Conservation (phyloP, 1,139 yeast species). For the Saccharomyces hybrid region DNA sequence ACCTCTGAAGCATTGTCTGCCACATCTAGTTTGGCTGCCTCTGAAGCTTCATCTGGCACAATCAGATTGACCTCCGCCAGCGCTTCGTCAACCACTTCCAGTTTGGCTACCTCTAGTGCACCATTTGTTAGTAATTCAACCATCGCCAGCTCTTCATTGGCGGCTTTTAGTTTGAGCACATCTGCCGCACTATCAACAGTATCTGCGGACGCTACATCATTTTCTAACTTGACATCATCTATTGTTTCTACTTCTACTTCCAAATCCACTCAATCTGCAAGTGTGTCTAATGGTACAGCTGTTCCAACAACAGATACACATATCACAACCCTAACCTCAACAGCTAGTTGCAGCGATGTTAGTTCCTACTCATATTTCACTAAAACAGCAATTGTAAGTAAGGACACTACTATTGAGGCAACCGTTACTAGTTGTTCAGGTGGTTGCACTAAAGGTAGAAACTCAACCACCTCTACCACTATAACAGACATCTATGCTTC, state of each 20-base stretch:
- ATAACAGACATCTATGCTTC: neutral
- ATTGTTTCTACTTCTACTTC: neutral
- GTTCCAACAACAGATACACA: neutral
- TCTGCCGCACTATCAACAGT: neutral
- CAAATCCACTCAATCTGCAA: neutral
- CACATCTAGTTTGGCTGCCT: neutral
- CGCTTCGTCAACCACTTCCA: neutral
- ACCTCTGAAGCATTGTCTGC: neutral
- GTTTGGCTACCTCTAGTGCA: neutral
- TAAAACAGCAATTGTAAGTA: neutral
- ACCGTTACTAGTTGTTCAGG: neutral
- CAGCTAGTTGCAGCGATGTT: neutral
- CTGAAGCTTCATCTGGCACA: neutral
- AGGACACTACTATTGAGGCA: neutral
- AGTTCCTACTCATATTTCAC: neutral
- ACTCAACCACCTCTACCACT: neutral
- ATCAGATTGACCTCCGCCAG: neutral
- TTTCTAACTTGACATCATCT: neutral
- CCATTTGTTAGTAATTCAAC: neutral
- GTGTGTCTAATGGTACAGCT: neutral
- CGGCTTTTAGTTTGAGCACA: neutral
- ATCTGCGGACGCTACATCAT: neutral
- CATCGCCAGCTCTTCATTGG: neutral
- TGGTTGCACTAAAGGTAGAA: neutral
- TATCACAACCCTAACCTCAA: neutral